Base-by-base conservation (phyloP, 306 rosid genomes). In the Cucurbita moschata region DNA sequence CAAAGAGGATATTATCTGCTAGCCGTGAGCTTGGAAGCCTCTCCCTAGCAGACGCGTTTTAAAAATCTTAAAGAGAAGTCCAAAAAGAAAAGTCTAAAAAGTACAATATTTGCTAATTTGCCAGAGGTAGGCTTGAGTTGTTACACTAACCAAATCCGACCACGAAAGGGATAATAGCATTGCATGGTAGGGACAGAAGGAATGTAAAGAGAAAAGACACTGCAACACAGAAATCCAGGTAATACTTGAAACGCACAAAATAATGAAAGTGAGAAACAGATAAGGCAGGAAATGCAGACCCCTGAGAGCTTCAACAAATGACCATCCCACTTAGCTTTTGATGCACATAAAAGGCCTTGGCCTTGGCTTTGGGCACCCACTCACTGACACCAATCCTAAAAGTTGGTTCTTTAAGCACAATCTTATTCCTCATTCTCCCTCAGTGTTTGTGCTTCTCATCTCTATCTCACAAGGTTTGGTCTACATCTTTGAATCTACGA, bases 391-490 rank as follows among this genome's bases (percentile, higher is more conserved):
- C 55, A 70, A 50, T 50, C 74, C 51, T 50, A 70, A 49, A 70
- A 70, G 59, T 16, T 49, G 59, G 35, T 70, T 70, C 74, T 70
- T 70, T 70, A 70, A 70, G 44, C 74, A 70, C 44, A 70, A 70
- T 70, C 57, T 26, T 46, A 40, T 47, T 44, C 40, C 40, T 46
- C 57, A 23, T 68, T 67, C 73, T 67, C 56, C 54, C 42, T 68
- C 23, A 50, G 46, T 15, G 58, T 69, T 37, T 47, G 73, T 69
- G 73, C 50, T 64, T 49, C 57, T 26, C 43, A 21, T 68, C 14
- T 14, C 71, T 53, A 69, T 49, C 39, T 26, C 56, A 52, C 46
- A 49, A 63, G 70, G 70, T 63, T 39, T 39, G 23, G 70, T 38
- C 49, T 61, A 67, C 56, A 26, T 47, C 73, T 67, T 47, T 69